Conservation (phyloP, 495 filamentous ascomycete species). For the Xylaria longipes region DNA sequence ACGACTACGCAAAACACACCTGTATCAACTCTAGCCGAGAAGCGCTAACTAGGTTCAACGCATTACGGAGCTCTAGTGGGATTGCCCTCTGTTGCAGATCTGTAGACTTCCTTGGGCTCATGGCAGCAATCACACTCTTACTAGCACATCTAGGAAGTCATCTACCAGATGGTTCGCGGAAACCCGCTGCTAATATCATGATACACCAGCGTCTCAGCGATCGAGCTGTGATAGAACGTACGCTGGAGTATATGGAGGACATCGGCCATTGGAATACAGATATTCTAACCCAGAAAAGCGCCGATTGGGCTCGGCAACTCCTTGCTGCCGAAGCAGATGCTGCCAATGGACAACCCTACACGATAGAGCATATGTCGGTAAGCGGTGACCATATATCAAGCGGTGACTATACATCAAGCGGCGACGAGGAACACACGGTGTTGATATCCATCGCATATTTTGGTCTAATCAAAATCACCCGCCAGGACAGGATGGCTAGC, state of each 20-base stretch:
- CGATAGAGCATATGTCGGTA: constrained; percentile 21
- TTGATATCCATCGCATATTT: constrained; percentile 46
- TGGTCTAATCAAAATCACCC: constrained; percentile 35
- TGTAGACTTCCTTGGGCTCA: constrained; percentile 44
- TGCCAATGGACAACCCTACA: constrained; percentile 28
- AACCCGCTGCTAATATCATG: constrained; percentile 27
- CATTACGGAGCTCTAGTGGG: constrained; percentile 30
- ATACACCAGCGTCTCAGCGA: constrained; percentile 51
- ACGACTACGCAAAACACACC: constrained; percentile 35
- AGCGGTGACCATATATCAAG: background rate
- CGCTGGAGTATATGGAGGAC: constrained; percentile 48
- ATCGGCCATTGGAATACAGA: constrained; percentile 42
- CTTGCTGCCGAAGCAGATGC: constrained; percentile 47
- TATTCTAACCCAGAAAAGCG: constrained; percentile 41
- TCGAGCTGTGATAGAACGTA: constrained; percentile 51
- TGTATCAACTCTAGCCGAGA: constrained; percentile 38
- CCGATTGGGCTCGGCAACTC: constrained; percentile 41
- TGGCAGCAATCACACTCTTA: constrained; percentile 43
- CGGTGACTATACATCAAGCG: background rate
- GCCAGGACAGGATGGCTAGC: background rate
- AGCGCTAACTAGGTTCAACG: constrained; percentile 35
- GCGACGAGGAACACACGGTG: constrained; percentile 27
- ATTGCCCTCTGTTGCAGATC: constrained; percentile 34
- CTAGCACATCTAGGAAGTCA: constrained; percentile 42
- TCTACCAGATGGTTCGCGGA: background rate